Conservation (phyloP, 208 protist species). For the Wallacemonas sp. region DNA sequence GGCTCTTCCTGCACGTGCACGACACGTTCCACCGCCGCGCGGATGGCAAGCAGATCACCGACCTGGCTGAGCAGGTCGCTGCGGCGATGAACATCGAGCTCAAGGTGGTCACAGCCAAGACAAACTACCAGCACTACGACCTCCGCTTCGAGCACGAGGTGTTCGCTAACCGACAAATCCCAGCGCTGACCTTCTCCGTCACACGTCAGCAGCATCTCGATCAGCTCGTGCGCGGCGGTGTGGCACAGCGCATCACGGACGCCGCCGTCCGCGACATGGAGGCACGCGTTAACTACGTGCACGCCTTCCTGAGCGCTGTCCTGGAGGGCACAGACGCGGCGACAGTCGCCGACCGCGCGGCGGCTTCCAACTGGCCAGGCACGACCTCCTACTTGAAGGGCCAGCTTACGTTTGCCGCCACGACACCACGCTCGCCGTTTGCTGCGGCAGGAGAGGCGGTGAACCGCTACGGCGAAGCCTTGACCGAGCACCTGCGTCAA, state of each 20-base stretch:
- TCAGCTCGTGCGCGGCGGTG: slow-evolving; percentile 58
- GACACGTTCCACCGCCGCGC: slow-evolving; percentile 51
- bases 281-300: slow-evolving; percentile 55
- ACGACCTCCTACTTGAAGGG: slow-evolving; percentile 53
- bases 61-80: slow-evolving; percentile 42
- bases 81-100: slow-evolving; percentile 39
- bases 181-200: slow-evolving; percentile 73
- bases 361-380: slow-evolving; percentile 26
- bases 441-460: slow-evolving; percentile 25
- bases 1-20: slow-evolving; percentile 79
- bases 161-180: slow-evolving; percentile 64
- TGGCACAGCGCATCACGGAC: slow-evolving; percentile 20
- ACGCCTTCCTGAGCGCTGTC: slow-evolving; percentile 50
- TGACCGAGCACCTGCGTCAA: slow-evolving; percentile 54
- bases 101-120: slow-evolving; percentile 55
- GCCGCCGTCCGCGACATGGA: slow-evolving; percentile 20
- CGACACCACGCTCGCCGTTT: slow-evolving; percentile 46
- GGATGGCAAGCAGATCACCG: slow-evolving; percentile 43
- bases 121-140: slow-evolving; percentile 83
- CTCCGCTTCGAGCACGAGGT: slow-evolving; percentile 86
- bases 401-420: slow-evolving; percentile 39
- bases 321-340: slow-evolving; percentile 13
- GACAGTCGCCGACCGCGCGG: neutral
- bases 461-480: slow-evolving; percentile 31
- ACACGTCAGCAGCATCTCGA: slow-evolving; percentile 45